Conservation (phyloP, 2,329 filamentous ascomycete species). For the Geosmithia flava region DNA sequence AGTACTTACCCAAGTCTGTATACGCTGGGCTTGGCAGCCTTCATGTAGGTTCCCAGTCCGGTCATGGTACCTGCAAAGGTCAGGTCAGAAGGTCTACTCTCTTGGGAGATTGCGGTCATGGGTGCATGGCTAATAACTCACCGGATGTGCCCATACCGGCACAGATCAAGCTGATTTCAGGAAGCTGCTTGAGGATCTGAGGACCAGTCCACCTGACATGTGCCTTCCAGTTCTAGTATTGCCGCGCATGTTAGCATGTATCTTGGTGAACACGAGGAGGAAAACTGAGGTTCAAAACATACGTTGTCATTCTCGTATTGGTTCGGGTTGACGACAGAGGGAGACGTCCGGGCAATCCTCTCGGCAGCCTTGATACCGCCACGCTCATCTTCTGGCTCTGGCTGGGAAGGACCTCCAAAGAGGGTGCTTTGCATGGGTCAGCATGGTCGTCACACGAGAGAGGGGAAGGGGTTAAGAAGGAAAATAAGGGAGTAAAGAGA, state of each 20-base stretch:
- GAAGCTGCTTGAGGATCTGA: constrained; percentile 42
- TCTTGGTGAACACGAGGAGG: constrained; percentile 10
- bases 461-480: neutral
- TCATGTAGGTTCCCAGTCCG: constrained; percentile 3
- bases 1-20: constrained; percentile 1
- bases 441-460: neutral
- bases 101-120: no score
- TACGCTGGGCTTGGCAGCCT: constrained; percentile 15
- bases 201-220: constrained; percentile 48
- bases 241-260: constrained; percentile 38
- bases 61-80: constrained; percentile 1
- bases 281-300: constrained; percentile 9
- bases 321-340: constrained; percentile 18
- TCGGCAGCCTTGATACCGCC: constrained; percentile 39
- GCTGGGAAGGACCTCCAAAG: constrained; percentile 46
- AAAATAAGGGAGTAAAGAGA: no score
- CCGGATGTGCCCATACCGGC: constrained; percentile 45
- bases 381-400: constrained; percentile 37
- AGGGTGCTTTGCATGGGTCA: constrained; percentile 23
- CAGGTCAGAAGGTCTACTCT: constrained; percentile 3
- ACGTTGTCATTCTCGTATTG: constrained; percentile 10
- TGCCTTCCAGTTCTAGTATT: constrained; percentile 40
- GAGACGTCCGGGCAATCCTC: constrained; percentile 24
- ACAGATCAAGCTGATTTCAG: constrained; percentile 42
- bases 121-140: no score